A percentile compares a stretch with the other conserved stretches of the same genome.
Conservation (phyloP, 169 alveolate species). For the Plasmodium falciparum region DNA sequence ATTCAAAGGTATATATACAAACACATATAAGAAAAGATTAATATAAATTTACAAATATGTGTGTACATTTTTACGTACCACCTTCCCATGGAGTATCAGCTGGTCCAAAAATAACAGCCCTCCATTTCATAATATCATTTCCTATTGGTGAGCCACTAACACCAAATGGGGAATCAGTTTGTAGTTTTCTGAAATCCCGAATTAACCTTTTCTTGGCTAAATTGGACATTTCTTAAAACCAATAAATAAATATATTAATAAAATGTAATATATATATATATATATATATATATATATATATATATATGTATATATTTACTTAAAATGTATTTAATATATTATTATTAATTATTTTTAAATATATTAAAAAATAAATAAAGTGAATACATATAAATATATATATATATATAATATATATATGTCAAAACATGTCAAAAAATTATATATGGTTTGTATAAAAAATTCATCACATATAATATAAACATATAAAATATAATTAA, state of each 20-base stretch:
- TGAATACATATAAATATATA: neutral
- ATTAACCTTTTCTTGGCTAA: conserved; percentile 90
- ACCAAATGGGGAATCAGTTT: conserved; percentile 93
- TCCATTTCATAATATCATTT: conserved; percentile 96
- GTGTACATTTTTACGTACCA: conserved; percentile 81
- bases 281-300: neutral
- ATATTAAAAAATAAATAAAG: neutral
- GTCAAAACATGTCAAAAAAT: too few relatives aligned
- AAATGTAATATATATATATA: neutral
- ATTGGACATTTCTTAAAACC: conserved; percentile 62
- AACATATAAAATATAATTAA: too few relatives aligned
- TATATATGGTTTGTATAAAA: too few relatives aligned
- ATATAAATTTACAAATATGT: neutral
- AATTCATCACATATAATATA: too few relatives aligned
- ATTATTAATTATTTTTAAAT: neutral
- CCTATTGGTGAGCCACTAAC: conserved; percentile 97
- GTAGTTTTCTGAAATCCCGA: conserved; percentile 94
- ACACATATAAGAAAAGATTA: neutral
- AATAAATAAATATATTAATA: neutral
- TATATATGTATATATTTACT: neutral
- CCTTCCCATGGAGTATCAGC: conserved; percentile 99
- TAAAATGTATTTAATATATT: neutral
- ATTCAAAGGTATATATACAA: neutral
- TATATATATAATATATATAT: neutral
- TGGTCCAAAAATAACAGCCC: conserved; percentile 98